Percentiles rank a stretch among this genome's conserved stretches.
phyloP scores from a whole-genome alignment of 2,329 filamentous ascomycete species.

The Alternaria brassicae region DNA sequence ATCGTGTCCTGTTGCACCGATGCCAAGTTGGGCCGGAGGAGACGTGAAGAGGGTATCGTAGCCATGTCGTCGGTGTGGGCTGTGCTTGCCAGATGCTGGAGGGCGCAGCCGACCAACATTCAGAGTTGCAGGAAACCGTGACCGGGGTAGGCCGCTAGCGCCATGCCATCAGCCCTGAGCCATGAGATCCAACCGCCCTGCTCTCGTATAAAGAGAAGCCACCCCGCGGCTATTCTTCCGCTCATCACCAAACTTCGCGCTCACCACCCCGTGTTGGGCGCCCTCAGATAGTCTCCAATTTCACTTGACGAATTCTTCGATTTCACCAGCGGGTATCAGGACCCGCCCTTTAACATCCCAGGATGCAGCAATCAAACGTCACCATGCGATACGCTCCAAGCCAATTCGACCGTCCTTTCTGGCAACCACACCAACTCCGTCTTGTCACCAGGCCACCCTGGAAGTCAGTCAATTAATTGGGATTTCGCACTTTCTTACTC shows the following conservation, averaged over 20 bases:
- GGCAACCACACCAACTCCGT: slow-evolving; percentile 36
- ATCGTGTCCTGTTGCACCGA: slow-evolving; percentile 28
- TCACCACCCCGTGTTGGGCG: slow-evolving; percentile 48
- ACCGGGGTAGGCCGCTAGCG: slow-evolving; percentile 16
- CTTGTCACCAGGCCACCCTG: slow-evolving; percentile 34
- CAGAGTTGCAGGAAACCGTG: slow-evolving; percentile 30
- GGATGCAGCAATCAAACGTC: slow-evolving; percentile 38
- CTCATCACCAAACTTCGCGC: slow-evolving; percentile 38
- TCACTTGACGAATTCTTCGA: slow-evolving; percentile 47
- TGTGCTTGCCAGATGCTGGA: slow-evolving; percentile 21
- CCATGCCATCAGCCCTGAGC: slow-evolving; percentile 6
- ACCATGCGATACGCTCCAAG: slow-evolving; percentile 32
- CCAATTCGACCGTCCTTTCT: slow-evolving; percentile 30
- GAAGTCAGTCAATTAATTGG: slow-evolving; percentile 36
- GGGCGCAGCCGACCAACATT: slow-evolving; percentile 6
- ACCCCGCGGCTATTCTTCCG: slow-evolving; percentile 21
- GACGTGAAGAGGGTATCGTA: slow-evolving; percentile 36
- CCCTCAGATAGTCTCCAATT: slow-evolving; percentile 43
- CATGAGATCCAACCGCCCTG: slow-evolving; percentile 1
- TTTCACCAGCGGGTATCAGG: slow-evolving; percentile 46
- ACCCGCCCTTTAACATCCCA: slow-evolving; percentile 44
- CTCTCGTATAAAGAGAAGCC: slow-evolving; percentile 30
- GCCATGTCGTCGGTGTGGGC: slow-evolving; percentile 35
- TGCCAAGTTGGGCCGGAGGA: slow-evolving; percentile 33
- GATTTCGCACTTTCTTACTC: slow-evolving; percentile 38